Base-by-base conservation (phyloP, 2,329 filamentous ascomycete species). In the Diplodia intermedia region DNA sequence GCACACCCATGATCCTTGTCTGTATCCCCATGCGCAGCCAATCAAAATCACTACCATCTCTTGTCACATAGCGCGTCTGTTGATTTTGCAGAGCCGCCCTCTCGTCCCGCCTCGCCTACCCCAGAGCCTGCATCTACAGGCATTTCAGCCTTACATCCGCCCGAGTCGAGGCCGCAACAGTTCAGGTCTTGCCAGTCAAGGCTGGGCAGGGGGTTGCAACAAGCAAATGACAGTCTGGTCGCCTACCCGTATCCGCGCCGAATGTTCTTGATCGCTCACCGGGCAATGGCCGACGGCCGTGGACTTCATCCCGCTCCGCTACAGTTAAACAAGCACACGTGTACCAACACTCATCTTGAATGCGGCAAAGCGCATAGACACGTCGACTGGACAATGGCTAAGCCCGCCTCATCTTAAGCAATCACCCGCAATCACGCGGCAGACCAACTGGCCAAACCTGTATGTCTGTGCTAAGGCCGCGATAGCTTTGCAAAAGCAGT, bases 141-240 rank as follows among this genome's bases (percentile, higher is more conserved):
- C 43, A 36, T 40, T 38, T 63, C 60, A 63, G 60, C 60, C 60
- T 63, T 63, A 63, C 31, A 26, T 52, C 26, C 56, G 18, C 54
- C 11, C 31, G 4, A 60, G 9, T 26, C 20, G 14, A 60, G 12
- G 20, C 33, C 9, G 18, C 40, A 49, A 60, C 20, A 38, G 55
- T 33, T 29, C 12, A 15, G 14, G 31, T 18, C 14, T 43, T 20
- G 54, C 54, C 14, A 9, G n/a, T 3, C 36, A 47, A 47, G n/a
- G n/a, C 43, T 47, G 11, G n/a, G n/a, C 43, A 47, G n/a, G 55
- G 55, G 47, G 20, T 14, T 15, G 36, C 20, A 60, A 47, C 40
- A 18, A 26, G 11, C 40, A 38, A 61, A 33, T 61, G 14, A 26
- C 23, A 9, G 9, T 47, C 43, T 47, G 43, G 18, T n/a, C 18